Percentiles rank a stretch among this genome's conserved stretches.
phyloP scores from a whole-genome alignment of 495 filamentous ascomycete genomes.

The Neurospora terricola region DNA sequence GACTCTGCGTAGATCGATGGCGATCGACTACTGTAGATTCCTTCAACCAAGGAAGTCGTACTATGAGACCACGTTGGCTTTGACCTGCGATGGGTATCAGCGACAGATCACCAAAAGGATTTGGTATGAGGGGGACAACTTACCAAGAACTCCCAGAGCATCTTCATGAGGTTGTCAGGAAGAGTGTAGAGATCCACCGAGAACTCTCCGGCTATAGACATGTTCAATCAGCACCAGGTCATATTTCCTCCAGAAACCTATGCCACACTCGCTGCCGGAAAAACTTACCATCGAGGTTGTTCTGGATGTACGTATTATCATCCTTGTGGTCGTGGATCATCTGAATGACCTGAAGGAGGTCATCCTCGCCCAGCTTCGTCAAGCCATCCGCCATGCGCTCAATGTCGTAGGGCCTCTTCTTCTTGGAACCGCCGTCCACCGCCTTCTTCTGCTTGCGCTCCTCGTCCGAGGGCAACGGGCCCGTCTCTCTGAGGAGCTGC shows the following conservation, averaged over 20 bases:
- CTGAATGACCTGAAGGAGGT: conserved; percentile 88
- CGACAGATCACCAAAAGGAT: not conserved
- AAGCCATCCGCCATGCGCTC: conserved; percentile 82
- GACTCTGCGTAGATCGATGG: not conserved
- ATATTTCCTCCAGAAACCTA: not conserved
- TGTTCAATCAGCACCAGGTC: not conserved
- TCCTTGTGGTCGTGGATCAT: conserved; percentile 97
- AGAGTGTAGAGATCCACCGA: conserved; percentile 96
- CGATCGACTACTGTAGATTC: not conserved
- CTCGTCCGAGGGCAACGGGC: conserved; percentile 70
- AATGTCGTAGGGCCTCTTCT: conserved; percentile 82
- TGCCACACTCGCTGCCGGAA: not conserved
- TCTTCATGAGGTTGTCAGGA: conserved; percentile 70
- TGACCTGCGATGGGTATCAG: conserved; percentile 10
- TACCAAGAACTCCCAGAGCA: conserved; percentile 81
- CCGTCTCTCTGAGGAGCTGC: conserved; percentile 64
- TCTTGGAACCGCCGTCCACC: conserved; percentile 56
- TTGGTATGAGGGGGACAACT: conserved; percentile 2
- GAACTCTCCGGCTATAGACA: conserved; percentile 79
- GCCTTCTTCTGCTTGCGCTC: conserved; percentile 49
- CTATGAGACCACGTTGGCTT: conserved; percentile 15
- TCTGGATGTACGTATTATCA: conserved; percentile 87
- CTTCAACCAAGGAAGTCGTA: not conserved
- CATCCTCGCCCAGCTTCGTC: conserved; percentile 38
- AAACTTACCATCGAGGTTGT: conserved; percentile 80